These are phyloP conservation scores for Arxiozyma slooffiae DNA, from an alignment of 1,139 yeast species.

Conservation along the genomic window DNA sequence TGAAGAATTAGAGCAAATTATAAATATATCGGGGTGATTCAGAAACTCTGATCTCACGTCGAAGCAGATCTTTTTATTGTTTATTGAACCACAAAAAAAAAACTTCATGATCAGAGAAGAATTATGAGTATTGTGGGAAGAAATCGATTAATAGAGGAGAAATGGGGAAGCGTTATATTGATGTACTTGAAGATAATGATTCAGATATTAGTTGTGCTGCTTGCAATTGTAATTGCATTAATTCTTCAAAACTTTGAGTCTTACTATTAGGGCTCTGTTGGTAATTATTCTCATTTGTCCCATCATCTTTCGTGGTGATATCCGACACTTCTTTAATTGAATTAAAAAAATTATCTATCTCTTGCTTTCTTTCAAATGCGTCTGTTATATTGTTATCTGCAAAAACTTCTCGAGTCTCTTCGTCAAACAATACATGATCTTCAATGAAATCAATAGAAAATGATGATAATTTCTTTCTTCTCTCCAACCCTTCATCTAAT, in stretches of 20 bases:
- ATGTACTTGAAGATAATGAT: background rate
- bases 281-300: background rate
- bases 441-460: constrained; percentile 17
- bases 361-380: background rate
- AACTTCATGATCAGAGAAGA: too few relatives aligned
- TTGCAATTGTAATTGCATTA: background rate
- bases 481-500: constrained; percentile 17
- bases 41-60: too few relatives aligned
- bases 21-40: too few relatives aligned
- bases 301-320: too few relatives aligned
- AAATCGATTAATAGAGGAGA: too few relatives aligned
- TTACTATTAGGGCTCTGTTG: too few relatives aligned
- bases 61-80: too few relatives aligned
- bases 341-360: background rate
- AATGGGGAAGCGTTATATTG: too few relatives aligned
- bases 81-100: too few relatives aligned
- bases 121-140: too few relatives aligned
- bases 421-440: constrained; percentile 25
- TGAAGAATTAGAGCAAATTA: too few relatives aligned
- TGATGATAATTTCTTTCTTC: constrained; percentile 9
- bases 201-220: background rate
- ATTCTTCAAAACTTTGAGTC: background rate
- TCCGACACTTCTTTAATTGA: background rate
- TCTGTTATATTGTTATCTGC: background rate
- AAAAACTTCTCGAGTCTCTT: constrained; percentile 4